A percentile compares a stretch with the other conserved stretches of the same genome.
phyloP scores from a whole-genome alignment of 805 yeast genomes.

The Kazachstania kunashirensis region DNA sequence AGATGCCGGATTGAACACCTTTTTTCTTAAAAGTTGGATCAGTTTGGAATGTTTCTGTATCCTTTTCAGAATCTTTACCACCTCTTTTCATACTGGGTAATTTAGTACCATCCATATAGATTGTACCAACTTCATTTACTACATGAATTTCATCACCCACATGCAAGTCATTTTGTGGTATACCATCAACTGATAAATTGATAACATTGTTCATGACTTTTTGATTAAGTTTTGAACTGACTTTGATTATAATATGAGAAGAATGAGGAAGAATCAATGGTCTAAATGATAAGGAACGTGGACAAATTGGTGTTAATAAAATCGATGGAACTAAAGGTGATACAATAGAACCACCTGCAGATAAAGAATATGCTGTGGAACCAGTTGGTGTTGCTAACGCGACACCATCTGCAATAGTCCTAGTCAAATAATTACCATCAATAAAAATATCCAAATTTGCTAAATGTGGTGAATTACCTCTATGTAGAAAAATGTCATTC shows the following conservation, averaged over 20 bases:
- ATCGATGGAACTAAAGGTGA: conserved; percentile 82
- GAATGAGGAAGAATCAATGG: conserved; percentile 76
- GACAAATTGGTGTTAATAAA: conserved; percentile 82
- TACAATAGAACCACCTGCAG: conserved; percentile 87
- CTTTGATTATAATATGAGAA: conserved; percentile 58
- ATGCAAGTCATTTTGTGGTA: conserved; percentile 54
- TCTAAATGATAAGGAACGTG: conserved; percentile 80
- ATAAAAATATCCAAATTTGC: conserved; percentile 76
- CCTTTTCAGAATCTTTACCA: conserved; percentile 4
- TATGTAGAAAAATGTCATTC: conserved; percentile 83
- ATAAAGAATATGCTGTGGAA: conserved; percentile 82
- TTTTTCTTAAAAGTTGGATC: conserved; percentile 7
- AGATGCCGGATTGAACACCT: conserved; percentile 47
- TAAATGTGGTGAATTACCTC: conserved; percentile 82
- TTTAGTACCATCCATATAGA: conserved; percentile 41
- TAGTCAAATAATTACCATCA: conserved; percentile 75
- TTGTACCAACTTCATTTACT: conserved; percentile 54
- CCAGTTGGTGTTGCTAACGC: conserved; percentile 88
- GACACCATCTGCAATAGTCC: conserved; percentile 89
- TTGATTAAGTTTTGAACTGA: conserved; percentile 40
- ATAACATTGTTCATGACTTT: conserved; percentile 33
- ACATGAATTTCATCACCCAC: conserved; percentile 78
- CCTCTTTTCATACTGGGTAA: conserved; percentile 29
- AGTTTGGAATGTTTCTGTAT: conserved; percentile 13
- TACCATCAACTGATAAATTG: conserved; percentile 75